Percentiles rank a stretch among this genome's conserved stretches.
Conservation (phyloP, 371 early-diverging fungal genomes). For the Mucor mucedo region DNA sequence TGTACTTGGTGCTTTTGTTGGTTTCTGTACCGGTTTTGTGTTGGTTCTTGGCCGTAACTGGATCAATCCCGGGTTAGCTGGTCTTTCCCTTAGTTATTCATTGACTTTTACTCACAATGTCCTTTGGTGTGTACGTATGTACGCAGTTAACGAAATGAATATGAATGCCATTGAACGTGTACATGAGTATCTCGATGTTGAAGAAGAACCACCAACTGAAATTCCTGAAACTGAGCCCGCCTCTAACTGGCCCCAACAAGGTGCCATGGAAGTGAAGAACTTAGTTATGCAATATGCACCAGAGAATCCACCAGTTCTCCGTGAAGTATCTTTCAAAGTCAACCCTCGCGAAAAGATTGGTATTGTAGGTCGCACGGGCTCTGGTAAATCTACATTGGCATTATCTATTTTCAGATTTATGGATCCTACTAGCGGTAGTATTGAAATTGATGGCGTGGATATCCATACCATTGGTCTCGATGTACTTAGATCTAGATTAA, state of each 20-base stretch:
- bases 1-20: constrained; percentile 68
- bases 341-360: constrained; percentile 63
- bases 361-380: constrained; percentile 60
- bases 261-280: constrained; percentile 67
- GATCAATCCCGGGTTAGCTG: constrained; percentile 78
- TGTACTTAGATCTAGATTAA: constrained; percentile 63
- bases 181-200: constrained; percentile 71
- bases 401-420: constrained; percentile 77
- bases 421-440: constrained; percentile 64
- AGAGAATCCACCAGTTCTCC: constrained; percentile 70
- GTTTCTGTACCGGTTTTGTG: constrained; percentile 73
- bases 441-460: constrained; percentile 75
- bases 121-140: constrained; percentile 81
- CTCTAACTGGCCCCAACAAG: constrained; percentile 75
- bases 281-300: constrained; percentile 71
- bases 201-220: constrained; percentile 69
- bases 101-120: constrained; percentile 71
- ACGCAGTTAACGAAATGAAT: constrained; percentile 84
- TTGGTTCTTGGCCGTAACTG: constrained; percentile 52
- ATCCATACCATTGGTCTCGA: constrained; percentile 68
- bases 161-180: constrained; percentile 88
- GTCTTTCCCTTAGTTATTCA: constrained; percentile 77
- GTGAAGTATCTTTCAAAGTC: constrained; percentile 64
- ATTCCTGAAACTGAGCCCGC: constrained; percentile 55
- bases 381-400: constrained; percentile 73